Conservation (phyloP, 169 alveolate species). For the Plasmodium gonderi region DNA sequence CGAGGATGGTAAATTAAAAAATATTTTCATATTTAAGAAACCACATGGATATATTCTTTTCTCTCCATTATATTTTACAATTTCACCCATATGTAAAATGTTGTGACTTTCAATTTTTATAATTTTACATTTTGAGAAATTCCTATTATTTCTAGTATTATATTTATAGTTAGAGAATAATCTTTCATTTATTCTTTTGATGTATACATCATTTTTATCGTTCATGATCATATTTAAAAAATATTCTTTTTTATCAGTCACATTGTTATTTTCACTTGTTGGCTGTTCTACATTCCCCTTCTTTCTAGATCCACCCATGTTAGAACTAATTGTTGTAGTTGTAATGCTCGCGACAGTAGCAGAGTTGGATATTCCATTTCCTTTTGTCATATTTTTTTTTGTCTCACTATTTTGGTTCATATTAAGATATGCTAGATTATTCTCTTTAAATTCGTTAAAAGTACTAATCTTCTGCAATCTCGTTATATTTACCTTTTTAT, state of each 20-base stretch:
- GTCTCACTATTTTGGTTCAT: neutral
- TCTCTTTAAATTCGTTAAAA: neutral
- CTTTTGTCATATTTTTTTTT: conserved; percentile 14
- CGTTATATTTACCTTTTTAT: conserved; percentile 25
- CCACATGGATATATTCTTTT: conserved; percentile 79
- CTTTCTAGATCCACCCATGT: conserved; percentile 12
- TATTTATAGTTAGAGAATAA: conserved; percentile 30
- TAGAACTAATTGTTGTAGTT: conserved; percentile 19
- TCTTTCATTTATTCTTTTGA: conserved; percentile 38
- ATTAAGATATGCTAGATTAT: neutral
- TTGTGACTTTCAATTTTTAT: conserved; percentile 77
- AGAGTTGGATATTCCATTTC: no score
- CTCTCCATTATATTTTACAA: conserved; percentile 75
- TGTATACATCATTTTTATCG: conserved; percentile 37
- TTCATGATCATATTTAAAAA: conserved; percentile 31
- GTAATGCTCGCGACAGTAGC: no score
- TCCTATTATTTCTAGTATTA: conserved; percentile 19
- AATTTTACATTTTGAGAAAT: conserved; percentile 53
- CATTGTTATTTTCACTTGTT: conserved; percentile 21
- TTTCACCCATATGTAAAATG: conserved; percentile 78
- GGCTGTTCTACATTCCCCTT: conserved; percentile 25
- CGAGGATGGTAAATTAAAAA: conserved; percentile 73
- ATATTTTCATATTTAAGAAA: conserved; percentile 76
- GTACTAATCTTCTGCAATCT: conserved; percentile 14
- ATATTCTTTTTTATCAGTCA: conserved; percentile 22